phyloP scores from a whole-genome alignment of 2,329 filamentous ascomycete genomes.

The Pseudopithomyces chartarum region DNA sequence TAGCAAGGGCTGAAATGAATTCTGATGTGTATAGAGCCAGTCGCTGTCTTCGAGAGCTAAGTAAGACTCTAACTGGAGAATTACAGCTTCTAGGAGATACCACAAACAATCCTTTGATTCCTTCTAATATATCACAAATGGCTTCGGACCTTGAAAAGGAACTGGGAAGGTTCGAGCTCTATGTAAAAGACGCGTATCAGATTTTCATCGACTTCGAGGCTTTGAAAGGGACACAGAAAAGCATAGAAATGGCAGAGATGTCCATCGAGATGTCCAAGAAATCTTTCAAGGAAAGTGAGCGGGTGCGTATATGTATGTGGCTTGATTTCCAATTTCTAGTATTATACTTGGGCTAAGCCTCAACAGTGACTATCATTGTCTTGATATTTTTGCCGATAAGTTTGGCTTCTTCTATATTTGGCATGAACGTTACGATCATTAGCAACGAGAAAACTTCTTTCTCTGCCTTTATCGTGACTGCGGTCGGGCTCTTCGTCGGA shows the following conservation, averaged over 20 bases:
- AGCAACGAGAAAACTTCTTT: neutral
- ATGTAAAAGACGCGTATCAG: neutral
- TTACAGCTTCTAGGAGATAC: neutral
- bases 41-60: no score
- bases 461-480: neutral
- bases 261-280: no score
- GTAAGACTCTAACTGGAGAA: no score
- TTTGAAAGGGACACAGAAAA: neutral
- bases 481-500: neutral
- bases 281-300: neutral
- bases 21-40: no score
- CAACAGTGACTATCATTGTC: neutral
- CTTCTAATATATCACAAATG: neutral
- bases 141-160: neutral
- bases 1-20: no score
- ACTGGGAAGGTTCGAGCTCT: neutral
- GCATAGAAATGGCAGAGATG: neutral
- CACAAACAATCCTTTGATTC: neutral
- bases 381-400: neutral
- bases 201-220: neutral
- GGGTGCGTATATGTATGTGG: neutral
- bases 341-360: neutral
- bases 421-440: neutral
- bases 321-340: neutral
- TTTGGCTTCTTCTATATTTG: neutral